Evolutionary conservation across 2,329 filamentous ascomycete genomes (phyloP).

Genomic region (Fusarium beomiforme): DNA sequence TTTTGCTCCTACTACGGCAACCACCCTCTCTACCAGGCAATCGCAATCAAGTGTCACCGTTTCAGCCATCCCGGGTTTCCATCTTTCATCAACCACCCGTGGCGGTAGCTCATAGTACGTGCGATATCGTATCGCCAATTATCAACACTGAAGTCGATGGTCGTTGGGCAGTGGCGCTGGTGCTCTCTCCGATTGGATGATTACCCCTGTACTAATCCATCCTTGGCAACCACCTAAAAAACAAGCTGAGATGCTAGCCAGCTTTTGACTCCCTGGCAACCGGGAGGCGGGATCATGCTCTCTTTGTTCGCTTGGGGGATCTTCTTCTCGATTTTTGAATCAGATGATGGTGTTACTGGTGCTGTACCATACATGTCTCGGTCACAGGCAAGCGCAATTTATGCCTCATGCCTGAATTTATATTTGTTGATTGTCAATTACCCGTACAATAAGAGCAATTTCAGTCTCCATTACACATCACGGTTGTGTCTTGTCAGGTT

Average conservation of each 20-base stretch:
- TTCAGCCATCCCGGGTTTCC: conserved; percentile 16
- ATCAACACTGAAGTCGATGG: conserved; percentile 37
- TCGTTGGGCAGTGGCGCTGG: conserved; percentile 30
- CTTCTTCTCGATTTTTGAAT: conserved; percentile 25
- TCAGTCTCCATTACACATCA: conserved; percentile 9
- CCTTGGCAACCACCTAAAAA: conserved; percentile 23
- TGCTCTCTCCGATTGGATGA: conserved; percentile 34
- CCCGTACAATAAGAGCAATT: neutral
- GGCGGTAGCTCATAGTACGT: conserved; percentile 16
- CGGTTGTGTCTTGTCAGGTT: conserved; percentile 20
- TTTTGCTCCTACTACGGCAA: conserved; percentile 24
- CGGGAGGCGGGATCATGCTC: conserved; percentile 21
- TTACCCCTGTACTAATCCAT: conserved; percentile 22
- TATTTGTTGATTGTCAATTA: neutral
- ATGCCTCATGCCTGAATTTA: neutral
- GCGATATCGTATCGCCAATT: conserved; percentile 32
- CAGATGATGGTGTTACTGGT: conserved; percentile 10
- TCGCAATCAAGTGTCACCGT: conserved; percentile 17
- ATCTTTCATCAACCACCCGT: neutral
- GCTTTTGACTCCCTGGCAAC: conserved; percentile 34
- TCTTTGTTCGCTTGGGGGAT: conserved; percentile 14
- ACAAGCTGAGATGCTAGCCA: conserved; percentile 23
- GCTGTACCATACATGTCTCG: conserved; percentile 27
- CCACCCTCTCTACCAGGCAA: conserved; percentile 16
- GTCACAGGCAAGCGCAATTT: conserved; percentile 5